A percentile compares a stretch with the other conserved stretches of the same genome.
Evolutionary conservation across 202 grass and related monocot species (phyloP).

Genomic region (Hordeum pubiflorum): DNA sequence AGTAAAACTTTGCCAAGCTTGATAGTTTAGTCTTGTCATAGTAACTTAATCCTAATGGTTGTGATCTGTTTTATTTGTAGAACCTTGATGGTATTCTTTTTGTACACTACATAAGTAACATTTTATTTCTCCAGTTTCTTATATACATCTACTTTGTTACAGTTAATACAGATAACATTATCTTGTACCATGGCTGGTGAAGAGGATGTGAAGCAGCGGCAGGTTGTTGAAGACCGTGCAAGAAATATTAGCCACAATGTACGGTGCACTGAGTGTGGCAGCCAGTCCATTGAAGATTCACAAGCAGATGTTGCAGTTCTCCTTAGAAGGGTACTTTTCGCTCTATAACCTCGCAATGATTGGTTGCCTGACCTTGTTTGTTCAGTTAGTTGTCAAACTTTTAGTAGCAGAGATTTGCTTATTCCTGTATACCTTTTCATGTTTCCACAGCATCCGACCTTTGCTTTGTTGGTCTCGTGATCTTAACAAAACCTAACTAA

Average conservation of each 20-base stretch:
- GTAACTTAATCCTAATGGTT: neutral
- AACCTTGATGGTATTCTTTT: neutral
- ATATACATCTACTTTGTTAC: neutral
- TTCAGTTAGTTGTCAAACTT: neutral
- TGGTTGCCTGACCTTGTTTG: neutral
- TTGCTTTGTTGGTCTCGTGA: neutral
- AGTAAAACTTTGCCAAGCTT: neutral
- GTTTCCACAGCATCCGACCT: neutral
- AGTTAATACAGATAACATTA: neutral
- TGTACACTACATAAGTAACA: neutral
- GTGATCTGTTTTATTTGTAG: neutral
- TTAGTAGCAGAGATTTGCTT: neutral
- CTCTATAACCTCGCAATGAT: neutral
- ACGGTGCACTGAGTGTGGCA: conserved; percentile 85
- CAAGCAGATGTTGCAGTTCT: conserved; percentile 86
- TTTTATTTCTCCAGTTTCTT: conserved; percentile 1
- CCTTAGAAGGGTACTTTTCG: conserved; percentile 63
- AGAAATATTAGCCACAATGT: conserved; percentile 94
- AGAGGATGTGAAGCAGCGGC: conserved; percentile 65
- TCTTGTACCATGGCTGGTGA: conserved; percentile 46
- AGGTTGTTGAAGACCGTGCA: conserved; percentile 55
- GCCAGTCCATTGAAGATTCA: conserved; percentile 95
- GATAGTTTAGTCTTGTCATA: neutral
- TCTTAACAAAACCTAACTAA: neutral
- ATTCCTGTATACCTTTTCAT: neutral